A percentile compares a stretch with the other conserved stretches of the same genome.
Evolutionary conservation across 1,139 yeast species (phyloP).

Genomic region (Pichia sp.): DNA sequence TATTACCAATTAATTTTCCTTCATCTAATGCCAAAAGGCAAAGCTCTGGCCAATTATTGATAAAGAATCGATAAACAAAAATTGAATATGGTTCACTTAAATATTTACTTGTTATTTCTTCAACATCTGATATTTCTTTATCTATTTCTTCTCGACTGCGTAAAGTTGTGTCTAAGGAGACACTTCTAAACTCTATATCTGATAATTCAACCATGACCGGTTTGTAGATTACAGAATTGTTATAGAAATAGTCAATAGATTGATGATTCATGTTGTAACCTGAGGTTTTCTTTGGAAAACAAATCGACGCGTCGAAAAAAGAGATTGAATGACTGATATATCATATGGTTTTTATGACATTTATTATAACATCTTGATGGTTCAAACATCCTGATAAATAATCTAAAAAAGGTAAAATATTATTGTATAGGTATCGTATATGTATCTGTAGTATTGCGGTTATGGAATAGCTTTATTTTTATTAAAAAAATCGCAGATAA

Average conservation of each 20-base stretch:
- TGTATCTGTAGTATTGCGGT: background rate
- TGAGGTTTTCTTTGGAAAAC: background rate
- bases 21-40: conserved; percentile 44
- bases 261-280: background rate
- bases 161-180: conserved; percentile 19
- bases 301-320: background rate
- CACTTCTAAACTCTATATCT: conserved; percentile 14
- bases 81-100: conserved; percentile 69
- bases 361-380: background rate
- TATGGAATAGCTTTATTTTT: background rate
- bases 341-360: background rate
- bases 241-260: too few species aligned
- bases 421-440: background rate
- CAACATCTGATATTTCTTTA: conserved; percentile 23
- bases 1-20: conserved; percentile 60
- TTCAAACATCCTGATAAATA: background rate
- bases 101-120: conserved; percentile 47
- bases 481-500: background rate
- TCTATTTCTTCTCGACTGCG: conserved; percentile 18
- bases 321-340: too few species aligned
- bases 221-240: too few species aligned
- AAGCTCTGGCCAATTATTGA: conserved; percentile 64
- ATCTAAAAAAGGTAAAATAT: background rate
- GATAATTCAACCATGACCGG: conserved; percentile 3
- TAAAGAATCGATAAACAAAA: conserved; percentile 63